Evolutionary conservation across 495 filamentous ascomycete species (phyloP).

Genomic region (Daldinia vernicosa): DNA sequence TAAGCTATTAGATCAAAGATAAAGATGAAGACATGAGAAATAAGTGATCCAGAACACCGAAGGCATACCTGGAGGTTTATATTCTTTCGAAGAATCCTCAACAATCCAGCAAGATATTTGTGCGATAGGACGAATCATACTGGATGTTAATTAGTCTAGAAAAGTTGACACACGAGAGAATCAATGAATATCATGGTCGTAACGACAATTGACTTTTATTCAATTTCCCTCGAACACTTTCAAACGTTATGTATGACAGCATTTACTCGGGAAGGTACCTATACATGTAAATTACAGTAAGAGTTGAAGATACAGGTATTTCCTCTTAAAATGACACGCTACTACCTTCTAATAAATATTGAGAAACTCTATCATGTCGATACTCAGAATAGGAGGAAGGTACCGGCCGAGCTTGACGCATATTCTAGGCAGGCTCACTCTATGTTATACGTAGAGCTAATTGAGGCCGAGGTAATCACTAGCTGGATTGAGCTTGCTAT

Average conservation of each 20-base stretch:
- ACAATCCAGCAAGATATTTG: constrained; percentile 39
- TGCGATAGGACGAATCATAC: constrained; percentile 27
- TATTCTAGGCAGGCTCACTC: background rate
- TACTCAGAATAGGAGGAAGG: background rate
- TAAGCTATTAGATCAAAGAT: background rate
- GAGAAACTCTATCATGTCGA: background rate
- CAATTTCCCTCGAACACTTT: background rate
- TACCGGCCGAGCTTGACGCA: background rate
- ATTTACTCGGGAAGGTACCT: background rate
- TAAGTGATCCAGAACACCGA: background rate
- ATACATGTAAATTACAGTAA: no score
- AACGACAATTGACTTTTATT: background rate
- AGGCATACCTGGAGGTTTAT: constrained; percentile 32
- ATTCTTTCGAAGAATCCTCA: constrained; percentile 2
- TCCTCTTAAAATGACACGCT: no score
- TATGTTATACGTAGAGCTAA: background rate
- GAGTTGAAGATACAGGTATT: no score
- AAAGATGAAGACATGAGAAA: background rate
- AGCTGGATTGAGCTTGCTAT: background rate
- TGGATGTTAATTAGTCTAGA: background rate
- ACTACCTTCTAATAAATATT: background rate
- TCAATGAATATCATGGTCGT: background rate
- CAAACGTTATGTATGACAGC: background rate
- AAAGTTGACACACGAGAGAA: background rate
- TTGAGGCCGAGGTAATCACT: background rate